These are phyloP conservation scores for Alternaria conjuncta DNA, from an alignment of 2,329 filamentous ascomycete genomes.

Conservation along the genomic window DNA sequence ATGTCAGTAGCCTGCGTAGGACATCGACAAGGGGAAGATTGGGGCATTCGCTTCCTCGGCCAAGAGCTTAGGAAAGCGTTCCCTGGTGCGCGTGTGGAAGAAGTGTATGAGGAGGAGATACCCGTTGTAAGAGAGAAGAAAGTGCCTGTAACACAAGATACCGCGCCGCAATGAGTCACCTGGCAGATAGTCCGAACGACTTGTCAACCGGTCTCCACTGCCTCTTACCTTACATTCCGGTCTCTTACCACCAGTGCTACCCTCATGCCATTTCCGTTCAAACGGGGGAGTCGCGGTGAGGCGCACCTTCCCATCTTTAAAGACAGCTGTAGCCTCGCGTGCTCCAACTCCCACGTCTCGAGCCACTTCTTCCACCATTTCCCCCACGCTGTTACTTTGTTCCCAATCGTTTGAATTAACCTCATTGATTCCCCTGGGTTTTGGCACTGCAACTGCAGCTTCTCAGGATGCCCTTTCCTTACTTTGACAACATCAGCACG, in stretches of 20 bases:
- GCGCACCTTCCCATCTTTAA: background rate
- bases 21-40: conserved; percentile 48
- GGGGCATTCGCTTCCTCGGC: conserved; percentile 48
- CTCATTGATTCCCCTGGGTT: background rate
- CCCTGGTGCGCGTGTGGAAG: conserved; percentile 39
- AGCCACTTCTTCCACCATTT: background rate
- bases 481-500: conserved; percentile 13
- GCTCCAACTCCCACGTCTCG: background rate
- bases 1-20: conserved; percentile 50
- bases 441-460: background rate
- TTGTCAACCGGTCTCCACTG: no score
- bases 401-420: background rate
- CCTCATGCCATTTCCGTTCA: background rate
- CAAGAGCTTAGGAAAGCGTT: conserved; percentile 35
- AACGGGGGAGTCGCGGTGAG: background rate
- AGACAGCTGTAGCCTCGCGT: background rate
- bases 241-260: background rate
- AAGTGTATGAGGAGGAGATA: conserved; percentile 47
- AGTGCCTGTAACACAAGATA: background rate
- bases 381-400: background rate
- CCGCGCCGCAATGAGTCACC: background rate
- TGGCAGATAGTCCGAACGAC: background rate
- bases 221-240: background rate
- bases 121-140: conserved; percentile 8
- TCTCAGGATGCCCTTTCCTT: conserved; percentile 11